Evolutionary conservation across 371 early-diverging fungal species (phyloP).

Genomic region (Rhizopus sp.): DNA sequence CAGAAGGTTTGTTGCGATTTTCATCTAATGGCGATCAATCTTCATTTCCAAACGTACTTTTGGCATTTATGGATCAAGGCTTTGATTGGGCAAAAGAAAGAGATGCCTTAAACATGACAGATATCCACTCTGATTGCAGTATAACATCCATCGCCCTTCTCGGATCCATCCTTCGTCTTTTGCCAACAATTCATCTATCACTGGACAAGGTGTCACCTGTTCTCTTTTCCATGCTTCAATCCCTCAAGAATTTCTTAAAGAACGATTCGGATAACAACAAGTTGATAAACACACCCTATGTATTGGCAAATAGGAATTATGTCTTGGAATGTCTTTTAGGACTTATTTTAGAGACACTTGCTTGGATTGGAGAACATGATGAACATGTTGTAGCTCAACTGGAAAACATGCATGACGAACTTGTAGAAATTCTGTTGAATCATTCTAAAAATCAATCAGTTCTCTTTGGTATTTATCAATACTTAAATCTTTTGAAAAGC

Average conservation of each 20-base stretch:
- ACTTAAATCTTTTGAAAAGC: slow-evolving; percentile 52
- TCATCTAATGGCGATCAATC: slow-evolving; percentile 33
- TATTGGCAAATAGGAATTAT: slow-evolving; percentile 57
- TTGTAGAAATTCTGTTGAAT: slow-evolving; percentile 43
- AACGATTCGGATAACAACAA: slow-evolving; percentile 29
- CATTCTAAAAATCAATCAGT: slow-evolving; percentile 60
- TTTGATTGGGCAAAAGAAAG: slow-evolving; percentile 59
- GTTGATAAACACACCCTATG: slow-evolving; percentile 43
- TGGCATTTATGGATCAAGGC: slow-evolving; percentile 35
- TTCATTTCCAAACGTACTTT: slow-evolving; percentile 35
- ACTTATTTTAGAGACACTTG: slow-evolving; percentile 50
- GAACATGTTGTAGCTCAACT: slow-evolving; percentile 18
- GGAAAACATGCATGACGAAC: slow-evolving; percentile 21
- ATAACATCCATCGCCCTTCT: slow-evolving; percentile 18
- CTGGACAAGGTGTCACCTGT: slow-evolving; percentile 37
- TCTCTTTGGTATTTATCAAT: slow-evolving; percentile 56
- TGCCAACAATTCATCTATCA: slow-evolving; percentile 54
- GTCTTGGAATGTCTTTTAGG: slow-evolving; percentile 58
- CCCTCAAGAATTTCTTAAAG: slow-evolving; percentile 39
- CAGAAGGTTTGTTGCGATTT: slow-evolving; percentile 61
- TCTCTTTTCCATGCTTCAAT: slow-evolving; percentile 38
- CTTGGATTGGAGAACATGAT: slow-evolving; percentile 38
- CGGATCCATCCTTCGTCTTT: slow-evolving; percentile 45
- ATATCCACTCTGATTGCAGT: slow-evolving; percentile 21
- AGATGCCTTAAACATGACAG: slow-evolving; percentile 44